phyloP scores from a whole-genome alignment of 2,329 filamentous ascomycete genomes.

The Sporothrix curviconia region DNA sequence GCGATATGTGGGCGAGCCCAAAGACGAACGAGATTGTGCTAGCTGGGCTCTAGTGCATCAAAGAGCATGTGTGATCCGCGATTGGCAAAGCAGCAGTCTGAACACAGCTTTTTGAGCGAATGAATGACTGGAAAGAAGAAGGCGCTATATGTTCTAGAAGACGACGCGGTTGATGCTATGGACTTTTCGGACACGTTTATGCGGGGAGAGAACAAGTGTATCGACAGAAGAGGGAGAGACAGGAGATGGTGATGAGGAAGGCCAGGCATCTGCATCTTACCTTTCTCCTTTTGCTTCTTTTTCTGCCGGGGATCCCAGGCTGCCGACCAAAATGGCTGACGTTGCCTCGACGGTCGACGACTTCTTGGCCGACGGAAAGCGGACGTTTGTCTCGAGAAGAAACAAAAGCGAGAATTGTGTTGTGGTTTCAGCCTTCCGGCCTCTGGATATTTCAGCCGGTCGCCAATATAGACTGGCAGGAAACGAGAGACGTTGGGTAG shows the following conservation, averaged over 20 bases:
- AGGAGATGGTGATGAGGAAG: not conserved
- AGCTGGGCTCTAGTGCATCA: too few species aligned
- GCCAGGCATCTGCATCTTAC: not conserved
- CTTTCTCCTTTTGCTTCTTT: not conserved
- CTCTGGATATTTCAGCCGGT: slow-evolving; percentile 20
- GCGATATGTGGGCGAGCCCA: too few species aligned
- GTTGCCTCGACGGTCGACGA: slow-evolving; percentile 4
- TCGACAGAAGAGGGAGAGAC: not conserved
- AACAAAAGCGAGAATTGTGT: not conserved
- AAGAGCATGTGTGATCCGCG: too few species aligned
- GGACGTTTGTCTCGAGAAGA: slow-evolving; percentile 16
- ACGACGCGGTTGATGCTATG: not conserved
- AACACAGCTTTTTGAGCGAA: too few species aligned
- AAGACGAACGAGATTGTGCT: too few species aligned
- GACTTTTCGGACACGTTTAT: not conserved
- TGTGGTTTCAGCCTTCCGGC: not conserved
- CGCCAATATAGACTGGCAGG: not conserved
- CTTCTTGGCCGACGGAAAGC: slow-evolving; percentile 21
- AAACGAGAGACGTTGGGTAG: not conserved
- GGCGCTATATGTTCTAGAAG: too few species aligned
- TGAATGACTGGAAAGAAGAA: too few species aligned
- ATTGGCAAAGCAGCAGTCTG: too few species aligned
- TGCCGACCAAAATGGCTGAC: slow-evolving; percentile 7
- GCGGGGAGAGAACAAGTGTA: not conserved
- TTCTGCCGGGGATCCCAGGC: not conserved